Base-by-base conservation (phyloP, 352 stramenopile genomes). In the Peronosclerospora sorghi region DNA sequence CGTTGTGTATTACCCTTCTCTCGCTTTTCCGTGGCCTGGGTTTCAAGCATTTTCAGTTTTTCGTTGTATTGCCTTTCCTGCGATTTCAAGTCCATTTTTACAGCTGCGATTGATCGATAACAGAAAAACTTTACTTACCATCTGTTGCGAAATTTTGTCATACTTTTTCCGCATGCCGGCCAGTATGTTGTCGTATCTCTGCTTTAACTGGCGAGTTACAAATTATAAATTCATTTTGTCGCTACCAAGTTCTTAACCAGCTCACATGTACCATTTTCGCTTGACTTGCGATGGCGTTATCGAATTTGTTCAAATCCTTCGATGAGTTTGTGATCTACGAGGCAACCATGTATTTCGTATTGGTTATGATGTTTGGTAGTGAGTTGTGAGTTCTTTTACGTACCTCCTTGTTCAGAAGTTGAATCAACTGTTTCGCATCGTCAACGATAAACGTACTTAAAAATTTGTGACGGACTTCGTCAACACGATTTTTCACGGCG, bases 381-480 rank as follows among this genome's bases (percentile, higher is more conserved):
- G n/a, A n/a, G n/a, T n/a, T 5, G 5, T 12, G 7, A 30, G 7
- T 12, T 30, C 12, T 28, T 53, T 1, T 3, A 45, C 55, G 9
- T 57, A 63, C 60, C 48, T 69, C 58, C 47, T 58, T 56, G 23
- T 50, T 46, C 14, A 69, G 24, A 27, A 66, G 30, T 8, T 63
- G 36, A 13, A 53, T 53, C 26, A 65, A 41, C 6, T 44, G 57
- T 26, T 48, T 39, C 9, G 48, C 40, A 19, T 63, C 56, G 7
- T 48, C 38, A n/a, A 59, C 18, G n/a, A 55, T 53, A 13, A 69
- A 69, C 17, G 39, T 41, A 8, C 37, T 41, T 13, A 66, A 47
- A 20, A 63, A 69, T 23, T 60, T 65, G 13, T 59, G 45, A 4
- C 60, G 60, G 34, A 69, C 37, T 54, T 62, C 55, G 15, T 65